Evolutionary conservation across 257 asterid species (phyloP), one percentile per base, ranked within the genome.

Genomic region (Nicotiana paniculata): DNA sequence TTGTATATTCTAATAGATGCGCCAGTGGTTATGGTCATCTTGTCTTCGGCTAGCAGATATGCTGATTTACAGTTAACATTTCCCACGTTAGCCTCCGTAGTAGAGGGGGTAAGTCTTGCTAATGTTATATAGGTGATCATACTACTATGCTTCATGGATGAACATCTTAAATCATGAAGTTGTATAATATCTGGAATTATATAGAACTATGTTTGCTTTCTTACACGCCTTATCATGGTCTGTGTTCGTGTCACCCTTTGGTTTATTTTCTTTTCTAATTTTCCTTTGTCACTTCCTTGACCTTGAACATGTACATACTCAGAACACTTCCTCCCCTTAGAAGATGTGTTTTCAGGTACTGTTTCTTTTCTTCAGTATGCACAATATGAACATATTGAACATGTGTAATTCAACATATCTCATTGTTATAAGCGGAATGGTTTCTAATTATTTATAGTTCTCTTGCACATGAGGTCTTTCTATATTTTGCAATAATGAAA

Each of bases 141-240:
- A 70, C 62, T 51, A 72, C 46, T 64, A 13, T 51, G 35, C 65
- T 81, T 81, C 78, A 61, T 54, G 81, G 85, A 82, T 82, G 55
- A 70, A 39, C 63, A 57, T 82, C 72, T 64, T 37, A 43, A 75
- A 66, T 37, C 15, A 32, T 58, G 75, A 39, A 79, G 79, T 59
- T 75, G 66, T 82, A 67, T 61, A 59, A 82, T 82, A 26, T 59
- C 65, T 74, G 10, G 81, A 75, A 82, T 59, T 74, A 59, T 74
- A 58, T 57, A 28, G 24, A 21, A 46, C 76, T 81, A 46, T 75
- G 85, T 17, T 48, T 82, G 76, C 77, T 43, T 69, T 35, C 48
- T 43, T 43, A 43, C 39, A 13, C 15, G 43, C 15, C 8, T 24
- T 74, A 6, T 74, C 8, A 13, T 13, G 39, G 39, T 6, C 78